Base-by-base conservation (phyloP, 169 alveolate genomes). In the Theileria sp. region DNA sequence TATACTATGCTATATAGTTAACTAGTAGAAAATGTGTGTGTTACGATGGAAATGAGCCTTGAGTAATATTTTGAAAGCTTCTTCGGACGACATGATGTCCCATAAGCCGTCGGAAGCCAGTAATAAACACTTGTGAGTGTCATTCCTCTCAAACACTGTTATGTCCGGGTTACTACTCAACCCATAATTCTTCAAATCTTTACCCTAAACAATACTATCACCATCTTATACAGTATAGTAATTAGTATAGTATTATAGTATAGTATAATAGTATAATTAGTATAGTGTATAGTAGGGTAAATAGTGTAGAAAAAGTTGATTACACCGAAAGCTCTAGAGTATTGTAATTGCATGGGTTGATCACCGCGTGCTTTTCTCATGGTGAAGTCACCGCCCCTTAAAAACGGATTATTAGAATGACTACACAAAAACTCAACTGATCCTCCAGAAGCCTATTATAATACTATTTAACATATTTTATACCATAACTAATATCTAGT, bases 281-380 rank as follows among this genome's bases (percentile, higher is more conserved):
- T 25, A 0, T 23, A 26, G 13, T 23, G 61, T 61, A 28, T 75
- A n/a, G 13, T n/a, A 21, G 21, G 44, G n/a, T n/a, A n/a, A n/a
- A n/a, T n/a, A n/a, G n/a, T n/a, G n/a, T n/a, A n/a, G n/a, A n/a
- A n/a, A n/a, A n/a, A n/a, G n/a, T n/a, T n/a, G n/a, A 32, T 32
- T 73, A 87, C 93, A 66, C 94, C 95, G 71, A 92, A 92, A 0
- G 94, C 95, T 26, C 94, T 77, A 3, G 92, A 87, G 69, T 88
- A 88, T 86, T 92, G 94, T 32, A 93, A 79, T 73, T 93, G 96
- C 96, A 93, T 93, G 12, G 96, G 96, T 72, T 87, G 92, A 25
- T 93, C 96, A 34, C 94, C 95, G 68, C 74, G 69, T 13, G 92
- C 91, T 79, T 92, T 88, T 32, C 95, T 72, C 66, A 69, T 67